Percentiles rank a stretch among this genome's conserved stretches.
These are phyloP conservation scores for Solanum neorickii DNA, from an alignment of 257 asterid genomes.

Conservation along the genomic window DNA sequence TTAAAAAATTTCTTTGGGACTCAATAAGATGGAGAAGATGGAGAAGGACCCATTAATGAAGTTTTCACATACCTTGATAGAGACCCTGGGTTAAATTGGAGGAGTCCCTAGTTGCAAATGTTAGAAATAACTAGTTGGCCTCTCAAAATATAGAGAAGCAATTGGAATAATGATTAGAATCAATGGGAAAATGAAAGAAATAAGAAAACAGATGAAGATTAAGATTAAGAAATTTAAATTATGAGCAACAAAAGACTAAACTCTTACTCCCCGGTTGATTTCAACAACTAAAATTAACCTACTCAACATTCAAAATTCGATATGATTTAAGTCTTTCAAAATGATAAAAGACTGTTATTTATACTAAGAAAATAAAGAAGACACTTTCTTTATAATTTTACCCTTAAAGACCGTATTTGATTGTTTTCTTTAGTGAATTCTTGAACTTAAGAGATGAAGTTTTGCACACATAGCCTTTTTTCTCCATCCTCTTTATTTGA, in stretches of 20 bases:
- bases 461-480: not conserved
- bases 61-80: not conserved
- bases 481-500: not conserved
- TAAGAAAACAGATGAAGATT: not conserved
- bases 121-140: not conserved
- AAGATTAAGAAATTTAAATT: not conserved
- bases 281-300: not conserved
- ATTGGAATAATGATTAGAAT: not conserved
- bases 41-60: not conserved
- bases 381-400: not conserved
- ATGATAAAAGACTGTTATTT: too few species aligned
- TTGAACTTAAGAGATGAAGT: not conserved
- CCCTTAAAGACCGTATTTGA: not conserved
- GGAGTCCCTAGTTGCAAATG: not conserved
- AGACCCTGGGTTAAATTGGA: not conserved
- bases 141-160: not conserved
- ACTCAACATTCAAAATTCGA: not conserved
- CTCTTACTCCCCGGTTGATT: not conserved
- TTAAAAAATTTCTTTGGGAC: not conserved
- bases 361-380: not conserved
- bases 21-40: not conserved
- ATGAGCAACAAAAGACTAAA: not conserved
- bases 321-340: too few species aligned
- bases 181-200: not conserved
- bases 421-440: too few species aligned